Base-by-base conservation (phyloP, 371 early-diverging fungal species). In the Mucor circinelloides region DNA sequence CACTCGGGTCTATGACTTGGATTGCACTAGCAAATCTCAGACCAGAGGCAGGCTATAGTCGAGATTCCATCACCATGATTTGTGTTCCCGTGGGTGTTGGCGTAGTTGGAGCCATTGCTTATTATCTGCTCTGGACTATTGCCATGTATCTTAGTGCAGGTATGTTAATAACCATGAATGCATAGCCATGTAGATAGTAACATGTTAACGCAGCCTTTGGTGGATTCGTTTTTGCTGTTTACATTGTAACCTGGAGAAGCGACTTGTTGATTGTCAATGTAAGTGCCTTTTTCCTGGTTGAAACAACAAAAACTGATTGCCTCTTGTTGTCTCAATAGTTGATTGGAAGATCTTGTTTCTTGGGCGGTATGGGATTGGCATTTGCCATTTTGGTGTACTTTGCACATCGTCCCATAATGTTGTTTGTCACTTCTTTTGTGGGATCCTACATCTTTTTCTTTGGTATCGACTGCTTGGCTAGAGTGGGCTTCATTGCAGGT, bases 361-460 rank as follows among this genome's bases (percentile, higher is more conserved):
- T 72, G 17, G 66, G 58, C 48, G 72, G 72, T 44, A 61, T 72
- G 61, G 72, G 59, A 5, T 27, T 72, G 8, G 31, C 52, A 3
- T 31, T 23, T 19, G 69, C 66, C 13, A 52, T 59, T 31, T 23
- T 36, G 6, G 56, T 60, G 3, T 68, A 50, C 31, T 68, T 68
- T 55, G 46, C 62, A 3, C 34, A 46, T 32, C 50, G 66, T 3
- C 62, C 59, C 9, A 42, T 62, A 36, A 31, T 72, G 4, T 56
- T 72, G 30, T 72, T 75, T 36, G 36, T 74, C 0, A 78, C 74
- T 1, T 75, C 82, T 0, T 75, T 78, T 50, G 68, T 79, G 0
- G 82, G 82, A 2, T 74, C 74, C 2, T 78, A 72, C 54, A 57
- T 58, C 0, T 58, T 79, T 28, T 70, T 79, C 30, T 58, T 78